Percentiles rank a stretch among this genome's conserved stretches.
These are phyloP conservation scores for Paulownia fortunei DNA, from an alignment of 257 asterid species.

Conservation along the genomic window DNA sequence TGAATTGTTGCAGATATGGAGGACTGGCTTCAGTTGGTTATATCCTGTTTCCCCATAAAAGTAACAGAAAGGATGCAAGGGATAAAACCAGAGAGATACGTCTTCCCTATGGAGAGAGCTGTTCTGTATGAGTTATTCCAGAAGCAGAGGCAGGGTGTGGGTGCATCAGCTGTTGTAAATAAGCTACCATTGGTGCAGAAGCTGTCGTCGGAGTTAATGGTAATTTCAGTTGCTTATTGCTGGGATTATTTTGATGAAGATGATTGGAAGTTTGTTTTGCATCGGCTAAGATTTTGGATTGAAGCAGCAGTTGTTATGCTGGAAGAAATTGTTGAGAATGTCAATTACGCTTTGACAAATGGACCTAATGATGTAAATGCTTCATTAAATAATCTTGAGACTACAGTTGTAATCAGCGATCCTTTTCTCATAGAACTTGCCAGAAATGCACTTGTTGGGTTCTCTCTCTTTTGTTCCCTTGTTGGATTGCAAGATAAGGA, in stretches of 20 bases:
- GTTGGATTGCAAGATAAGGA: conserved; percentile 49
- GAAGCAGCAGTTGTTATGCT: conserved; percentile 77
- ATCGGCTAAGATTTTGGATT: conserved; percentile 87
- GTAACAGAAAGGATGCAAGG: conserved; percentile 52
- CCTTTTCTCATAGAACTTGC: conserved; percentile 66
- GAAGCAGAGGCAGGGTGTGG: conserved; percentile 80
- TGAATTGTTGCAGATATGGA: conserved; percentile 72
- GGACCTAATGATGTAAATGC: conserved; percentile 46
- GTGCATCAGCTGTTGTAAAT: conserved; percentile 66
- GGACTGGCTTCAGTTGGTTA: conserved; percentile 83
- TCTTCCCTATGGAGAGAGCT: conserved; percentile 59
- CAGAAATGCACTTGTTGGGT: conserved; percentile 78
- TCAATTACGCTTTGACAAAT: conserved; percentile 54
- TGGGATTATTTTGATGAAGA: conserved; percentile 87
- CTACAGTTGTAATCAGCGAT: conserved; percentile 48
- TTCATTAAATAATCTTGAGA: conserved; percentile 54
- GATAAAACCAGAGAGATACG: conserved; percentile 64
- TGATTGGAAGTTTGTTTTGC: conserved; percentile 89
- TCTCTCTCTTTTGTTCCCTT: conserved; percentile 64
- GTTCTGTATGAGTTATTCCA: conserved; percentile 70
- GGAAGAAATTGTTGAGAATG: conserved; percentile 88
- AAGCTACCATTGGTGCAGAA: conserved; percentile 77
- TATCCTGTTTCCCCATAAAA: conserved; percentile 82
- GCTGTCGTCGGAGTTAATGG: conserved; percentile 72
- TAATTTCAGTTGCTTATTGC: conserved; percentile 86